phyloP scores from a whole-genome alignment of 139 green algal genomes.

The Monoraphidium neglectum region DNA sequence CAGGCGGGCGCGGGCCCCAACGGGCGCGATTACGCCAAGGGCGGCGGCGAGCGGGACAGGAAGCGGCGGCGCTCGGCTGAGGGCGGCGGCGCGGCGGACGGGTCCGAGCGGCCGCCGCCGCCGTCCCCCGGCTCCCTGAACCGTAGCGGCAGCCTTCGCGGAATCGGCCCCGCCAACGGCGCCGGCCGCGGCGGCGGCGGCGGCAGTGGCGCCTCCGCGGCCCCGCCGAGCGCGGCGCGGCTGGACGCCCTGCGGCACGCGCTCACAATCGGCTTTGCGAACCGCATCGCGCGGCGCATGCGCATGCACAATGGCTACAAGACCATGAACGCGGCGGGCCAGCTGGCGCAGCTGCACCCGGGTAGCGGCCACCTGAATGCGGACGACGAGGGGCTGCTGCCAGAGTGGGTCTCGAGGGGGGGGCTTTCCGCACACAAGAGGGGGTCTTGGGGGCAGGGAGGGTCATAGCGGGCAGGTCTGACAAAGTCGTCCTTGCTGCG shows the following conservation, averaged over 20 bases:
- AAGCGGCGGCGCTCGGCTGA: slow-evolving; percentile 15
- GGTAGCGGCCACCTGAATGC: slow-evolving; percentile 50
- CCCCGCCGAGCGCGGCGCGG: not conserved
- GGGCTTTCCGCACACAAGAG: no score
- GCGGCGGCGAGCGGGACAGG: not conserved
- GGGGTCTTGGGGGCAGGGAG: no score
- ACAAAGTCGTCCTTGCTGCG: no score
- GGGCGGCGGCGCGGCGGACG: not conserved
- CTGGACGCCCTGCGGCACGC: slow-evolving; percentile 53
- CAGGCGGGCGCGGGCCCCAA: not conserved
- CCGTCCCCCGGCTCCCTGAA: no score
- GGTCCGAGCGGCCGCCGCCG: no score
- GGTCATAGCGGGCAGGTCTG: no score
- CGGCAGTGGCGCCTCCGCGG: slow-evolving; percentile 9
- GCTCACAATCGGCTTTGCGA: slow-evolving; percentile 83
- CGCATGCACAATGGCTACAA: slow-evolving; percentile 89
- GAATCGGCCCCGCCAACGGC: not conserved
- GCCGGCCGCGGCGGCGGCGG: not conserved
- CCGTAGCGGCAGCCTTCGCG: not conserved
- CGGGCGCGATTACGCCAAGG: no score
- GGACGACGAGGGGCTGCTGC: slow-evolving; percentile 90
- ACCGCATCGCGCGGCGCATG: slow-evolving; percentile 84
- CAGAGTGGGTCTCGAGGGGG: no score
- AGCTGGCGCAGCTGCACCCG: slow-evolving; percentile 82
- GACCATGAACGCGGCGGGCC: slow-evolving; percentile 60